Base-by-base conservation (phyloP, 1,139 yeast species). In the Diutina siamensis region DNA sequence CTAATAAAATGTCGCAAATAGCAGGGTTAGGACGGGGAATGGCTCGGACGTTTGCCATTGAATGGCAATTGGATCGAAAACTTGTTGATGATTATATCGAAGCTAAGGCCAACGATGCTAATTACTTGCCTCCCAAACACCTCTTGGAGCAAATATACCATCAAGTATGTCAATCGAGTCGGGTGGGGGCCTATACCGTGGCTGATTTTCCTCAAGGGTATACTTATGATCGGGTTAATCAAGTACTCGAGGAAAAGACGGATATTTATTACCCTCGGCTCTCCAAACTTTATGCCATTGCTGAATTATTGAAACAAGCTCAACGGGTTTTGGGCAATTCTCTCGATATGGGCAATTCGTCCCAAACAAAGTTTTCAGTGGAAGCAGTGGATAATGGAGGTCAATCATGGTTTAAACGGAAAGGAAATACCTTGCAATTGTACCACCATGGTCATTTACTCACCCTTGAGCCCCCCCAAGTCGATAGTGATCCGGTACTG, bases 11-110 rank as follows among this genome's bases (percentile, higher is more conserved):
- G 47, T 68, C 83, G 3, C 60, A 71, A 3, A 52, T 68, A 4
- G 70, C 81, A 28, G 87, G 83, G 8, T 62, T 86, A 40, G 89
- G 89, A 2, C 63, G 61, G 1, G 60, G 57, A 10, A 57, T 61
- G 12, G 62, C 71, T 0, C 71, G 84, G 7, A 74, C 76, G 70
- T 20, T 73, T 72, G 58, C 71, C 68, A 22, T 71, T 68, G 66
- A 65, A 50, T 71, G 61, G 48, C 51, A 52, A 5, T 51, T 68
- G 1, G 56, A 63, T 15, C 53, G 58, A 33, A 49, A 57, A 5
- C 52, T 60, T 18, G 45, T 72, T 18, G 60, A 57, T 20, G 48
- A 50, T 0, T 58, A 61, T 47, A 57, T 64, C 8, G 45, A 55
- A 48, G 45, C 50, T 53, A 19, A 45, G 20, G 15, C 4, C 3